Conservation (phyloP, 805 yeast genomes). For the Ogataea degrootiae region DNA sequence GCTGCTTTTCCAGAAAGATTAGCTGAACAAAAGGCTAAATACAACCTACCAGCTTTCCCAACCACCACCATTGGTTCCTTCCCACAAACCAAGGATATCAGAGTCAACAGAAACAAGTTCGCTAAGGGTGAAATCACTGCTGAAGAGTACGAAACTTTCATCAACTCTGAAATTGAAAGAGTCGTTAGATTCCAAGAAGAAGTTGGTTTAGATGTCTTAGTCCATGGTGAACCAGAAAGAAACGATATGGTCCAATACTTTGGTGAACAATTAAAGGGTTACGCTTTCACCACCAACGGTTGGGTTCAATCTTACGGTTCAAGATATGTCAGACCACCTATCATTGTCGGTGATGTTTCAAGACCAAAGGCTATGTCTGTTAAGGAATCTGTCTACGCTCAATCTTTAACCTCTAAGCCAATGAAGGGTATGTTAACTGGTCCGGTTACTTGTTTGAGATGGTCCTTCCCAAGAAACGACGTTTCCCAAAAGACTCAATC, state of each 20-base stretch:
- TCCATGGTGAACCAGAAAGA: conserved; percentile 99
- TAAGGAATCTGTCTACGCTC: conserved; percentile 98
- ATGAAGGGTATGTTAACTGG: conserved; percentile 99
- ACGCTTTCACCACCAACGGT: conserved; percentile 97
- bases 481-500: conserved; percentile 91
- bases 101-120: conserved; percentile 97
- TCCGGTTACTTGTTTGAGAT: conserved; percentile 98
- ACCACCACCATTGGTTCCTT: conserved; percentile 99
- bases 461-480: conserved; percentile 99
- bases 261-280: conserved; percentile 98
- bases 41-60: conserved; percentile 98
- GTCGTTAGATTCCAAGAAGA: conserved; percentile 99
- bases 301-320: conserved; percentile 99
- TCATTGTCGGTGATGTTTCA: conserved; percentile 97
- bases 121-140: conserved; percentile 94
- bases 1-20: conserved; percentile 84
- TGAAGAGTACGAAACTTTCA: conserved; percentile 94
- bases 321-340: conserved; percentile 99
- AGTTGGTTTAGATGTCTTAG: conserved; percentile 95
- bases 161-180: conserved; percentile 91
- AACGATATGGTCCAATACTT: conserved; percentile 99
- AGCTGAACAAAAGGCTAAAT: conserved; percentile 77
- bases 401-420: conserved; percentile 90
- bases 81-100: conserved; percentile 99
- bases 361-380: conserved; percentile 99